Percentiles rank a stretch among this genome's conserved stretches.
Conservation (phyloP, 192 early-diverging fungal species). For the Coemansia sp. region DNA sequence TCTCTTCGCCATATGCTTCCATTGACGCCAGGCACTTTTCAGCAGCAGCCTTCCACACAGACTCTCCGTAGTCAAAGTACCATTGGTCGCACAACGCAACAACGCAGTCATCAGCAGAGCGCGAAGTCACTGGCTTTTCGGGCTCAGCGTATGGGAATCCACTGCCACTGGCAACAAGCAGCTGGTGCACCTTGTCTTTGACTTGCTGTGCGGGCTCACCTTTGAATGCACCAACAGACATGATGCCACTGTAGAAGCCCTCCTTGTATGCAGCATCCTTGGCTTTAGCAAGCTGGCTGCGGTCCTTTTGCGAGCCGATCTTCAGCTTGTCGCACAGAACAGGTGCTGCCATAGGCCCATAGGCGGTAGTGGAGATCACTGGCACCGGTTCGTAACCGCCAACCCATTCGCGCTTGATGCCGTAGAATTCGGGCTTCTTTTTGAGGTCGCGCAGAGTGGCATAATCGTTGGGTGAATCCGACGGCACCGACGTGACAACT, state of each 20-base stretch:
- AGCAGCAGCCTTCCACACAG: slow-evolving; percentile 74
- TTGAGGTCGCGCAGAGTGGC: slow-evolving; percentile 86
- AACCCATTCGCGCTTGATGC: slow-evolving; percentile 87
- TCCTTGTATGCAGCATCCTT: slow-evolving; percentile 98
- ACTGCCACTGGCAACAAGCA: slow-evolving; percentile 67
- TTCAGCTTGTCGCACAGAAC: slow-evolving; percentile 87
- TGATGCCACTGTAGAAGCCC: slow-evolving; percentile 91
- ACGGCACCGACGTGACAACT: slow-evolving; percentile 98
- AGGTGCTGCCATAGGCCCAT: slow-evolving; percentile 84
- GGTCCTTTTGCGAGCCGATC: slow-evolving; percentile 97
- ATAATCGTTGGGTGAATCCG: slow-evolving; percentile 97
- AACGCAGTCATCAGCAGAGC: slow-evolving; percentile 96
- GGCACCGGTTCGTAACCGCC: slow-evolving; percentile 77
- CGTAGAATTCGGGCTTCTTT: slow-evolving; percentile 93
- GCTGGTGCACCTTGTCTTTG: slow-evolving; percentile 77
- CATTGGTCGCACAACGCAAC: slow-evolving; percentile 96
- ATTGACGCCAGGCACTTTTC: slow-evolving; percentile 77
- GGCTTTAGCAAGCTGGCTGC: slow-evolving; percentile 83
- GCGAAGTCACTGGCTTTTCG: slow-evolving; percentile 87
- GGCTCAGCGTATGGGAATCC: slow-evolving; percentile 96
- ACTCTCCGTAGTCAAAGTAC: slow-evolving; percentile 98
- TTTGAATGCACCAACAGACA: slow-evolving; percentile 79
- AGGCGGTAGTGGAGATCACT: slow-evolving; percentile 84
- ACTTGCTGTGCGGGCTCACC: slow-evolving; percentile 90
- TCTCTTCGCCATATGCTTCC: slow-evolving; percentile 80